phyloP scores from a whole-genome alignment of 257 asterid species.

The Solanum rostratum region DNA sequence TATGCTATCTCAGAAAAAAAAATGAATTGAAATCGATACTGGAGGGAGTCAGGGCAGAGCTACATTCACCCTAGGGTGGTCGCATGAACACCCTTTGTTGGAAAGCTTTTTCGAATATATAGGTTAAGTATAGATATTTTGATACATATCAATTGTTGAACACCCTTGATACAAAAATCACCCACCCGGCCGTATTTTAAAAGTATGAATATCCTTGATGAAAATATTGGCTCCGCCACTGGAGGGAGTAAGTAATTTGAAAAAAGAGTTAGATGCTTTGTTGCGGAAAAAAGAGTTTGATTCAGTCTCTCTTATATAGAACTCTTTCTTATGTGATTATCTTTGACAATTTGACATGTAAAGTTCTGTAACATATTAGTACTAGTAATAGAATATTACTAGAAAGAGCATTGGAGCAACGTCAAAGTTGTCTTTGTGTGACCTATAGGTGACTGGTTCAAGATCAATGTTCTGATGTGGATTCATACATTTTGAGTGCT shows the following conservation, averaged over 20 bases:
- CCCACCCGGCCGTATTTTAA: no score
- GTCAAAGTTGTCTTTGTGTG: background rate
- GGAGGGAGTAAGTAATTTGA: background rate
- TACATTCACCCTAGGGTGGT: no score
- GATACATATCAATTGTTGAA: no score
- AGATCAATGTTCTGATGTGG: background rate
- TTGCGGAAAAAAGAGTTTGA: background rate
- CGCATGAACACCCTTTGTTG: no score
- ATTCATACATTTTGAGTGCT: background rate
- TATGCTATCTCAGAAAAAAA: background rate
- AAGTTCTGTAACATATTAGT: background rate
- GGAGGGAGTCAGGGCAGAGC: no score
- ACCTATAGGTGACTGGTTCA: background rate
- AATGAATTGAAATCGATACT: background rate
- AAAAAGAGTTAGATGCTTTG: background rate
- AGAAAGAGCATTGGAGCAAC: background rate
- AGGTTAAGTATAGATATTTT: no score
- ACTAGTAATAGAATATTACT: background rate
- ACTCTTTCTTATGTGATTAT: background rate
- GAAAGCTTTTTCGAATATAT: no score
- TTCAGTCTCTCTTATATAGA: background rate
- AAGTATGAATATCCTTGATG: no score
- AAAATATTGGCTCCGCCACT: no score
- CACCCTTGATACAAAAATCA: no score
- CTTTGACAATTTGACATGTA: background rate